A percentile compares a stretch with the other conserved stretches of the same genome.
phyloP scores from a whole-genome alignment of 306 rosid genomes.

The Boehmeria nivea region DNA sequence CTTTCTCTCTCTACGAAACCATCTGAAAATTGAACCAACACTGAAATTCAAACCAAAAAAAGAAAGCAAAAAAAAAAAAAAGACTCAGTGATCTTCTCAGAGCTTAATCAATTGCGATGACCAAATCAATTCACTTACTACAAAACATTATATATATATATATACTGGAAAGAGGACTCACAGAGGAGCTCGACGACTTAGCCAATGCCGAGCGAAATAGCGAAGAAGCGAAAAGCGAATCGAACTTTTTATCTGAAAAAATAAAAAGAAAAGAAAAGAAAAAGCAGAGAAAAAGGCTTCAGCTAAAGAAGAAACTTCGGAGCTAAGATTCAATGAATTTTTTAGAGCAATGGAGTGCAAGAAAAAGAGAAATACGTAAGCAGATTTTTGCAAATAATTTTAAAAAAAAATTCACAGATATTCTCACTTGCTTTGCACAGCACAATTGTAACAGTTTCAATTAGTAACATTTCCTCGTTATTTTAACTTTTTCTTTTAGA shows the following conservation, averaged over 20 bases:
- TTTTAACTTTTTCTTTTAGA: background rate
- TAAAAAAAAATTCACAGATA: background rate
- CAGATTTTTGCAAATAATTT: slow-evolving; percentile 28
- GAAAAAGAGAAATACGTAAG: slow-evolving; percentile 24
- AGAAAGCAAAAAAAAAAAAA: background rate
- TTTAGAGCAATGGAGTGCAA: slow-evolving; percentile 13
- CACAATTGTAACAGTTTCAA: background rate
- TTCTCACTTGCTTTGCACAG: background rate
- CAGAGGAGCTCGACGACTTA: slow-evolving; percentile 25
- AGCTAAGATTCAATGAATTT: slow-evolving; percentile 46
- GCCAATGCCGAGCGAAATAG: slow-evolving; percentile 45
- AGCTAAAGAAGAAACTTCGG: slow-evolving; percentile 4
- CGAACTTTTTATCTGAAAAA: background rate
- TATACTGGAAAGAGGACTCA: slow-evolving; percentile 19
- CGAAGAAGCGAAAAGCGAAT: slow-evolving; percentile 15
- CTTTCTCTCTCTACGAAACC: slow-evolving; percentile 19
- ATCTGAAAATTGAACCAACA: slow-evolving; percentile 19
- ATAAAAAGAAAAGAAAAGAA: slow-evolving; percentile 4
- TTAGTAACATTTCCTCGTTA: background rate
- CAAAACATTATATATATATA: background rate
- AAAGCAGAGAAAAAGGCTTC: slow-evolving; percentile 8
- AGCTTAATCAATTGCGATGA: slow-evolving; percentile 18
- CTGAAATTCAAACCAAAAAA: background rate
- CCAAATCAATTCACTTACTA: no score
- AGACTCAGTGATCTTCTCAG: slow-evolving; percentile 23